Evolutionary conservation across 176 grass and related monocot genomes (phyloP).

Genomic region (Microstegium vimineum): DNA sequence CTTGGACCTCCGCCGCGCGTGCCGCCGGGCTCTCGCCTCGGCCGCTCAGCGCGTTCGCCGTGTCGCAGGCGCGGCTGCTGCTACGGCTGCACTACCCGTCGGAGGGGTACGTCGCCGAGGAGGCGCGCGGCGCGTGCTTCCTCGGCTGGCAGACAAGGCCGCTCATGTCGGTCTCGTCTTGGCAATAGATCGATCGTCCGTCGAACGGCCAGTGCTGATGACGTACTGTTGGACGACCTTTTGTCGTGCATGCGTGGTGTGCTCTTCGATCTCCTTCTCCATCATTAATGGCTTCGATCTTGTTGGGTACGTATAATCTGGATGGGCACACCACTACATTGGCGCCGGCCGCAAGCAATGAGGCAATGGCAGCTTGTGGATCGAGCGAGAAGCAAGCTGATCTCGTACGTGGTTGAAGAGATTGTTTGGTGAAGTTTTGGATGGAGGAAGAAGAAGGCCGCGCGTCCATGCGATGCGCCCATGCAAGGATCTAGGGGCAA

Average conservation of each 20-base stretch:
- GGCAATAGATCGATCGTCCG: slow-evolving; percentile 53
- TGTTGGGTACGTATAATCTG: neutral
- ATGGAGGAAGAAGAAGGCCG: too few relatives aligned
- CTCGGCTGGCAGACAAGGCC: slow-evolving; percentile 72
- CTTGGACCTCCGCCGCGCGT: slow-evolving; percentile 46
- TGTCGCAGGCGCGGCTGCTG: slow-evolving; percentile 72
- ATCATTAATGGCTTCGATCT: neutral
- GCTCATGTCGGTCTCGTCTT: slow-evolving; percentile 95
- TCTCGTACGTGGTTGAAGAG: too few relatives aligned
- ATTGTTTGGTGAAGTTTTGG: too few relatives aligned
- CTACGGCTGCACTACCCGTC: slow-evolving; percentile 92
- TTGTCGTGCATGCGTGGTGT: neutral
- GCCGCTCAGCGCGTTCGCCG: slow-evolving; percentile 60
- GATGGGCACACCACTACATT: too few relatives aligned
- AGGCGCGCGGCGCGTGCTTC: slow-evolving; percentile 55
- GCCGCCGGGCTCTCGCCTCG: slow-evolving; percentile 49
- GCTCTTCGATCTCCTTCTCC: neutral
- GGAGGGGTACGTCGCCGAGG: slow-evolving; percentile 70
- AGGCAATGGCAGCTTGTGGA: neutral
- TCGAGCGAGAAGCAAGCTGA: neutral
- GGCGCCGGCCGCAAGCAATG: neutral
- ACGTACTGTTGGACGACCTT: too few relatives aligned
- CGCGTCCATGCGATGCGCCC: neutral
- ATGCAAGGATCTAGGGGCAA: slow-evolving; percentile 3
- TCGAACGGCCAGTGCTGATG: neutral